Base-by-base conservation (phyloP, 768 basidiomycete species). In the Strobilomyces dryophilus region DNA sequence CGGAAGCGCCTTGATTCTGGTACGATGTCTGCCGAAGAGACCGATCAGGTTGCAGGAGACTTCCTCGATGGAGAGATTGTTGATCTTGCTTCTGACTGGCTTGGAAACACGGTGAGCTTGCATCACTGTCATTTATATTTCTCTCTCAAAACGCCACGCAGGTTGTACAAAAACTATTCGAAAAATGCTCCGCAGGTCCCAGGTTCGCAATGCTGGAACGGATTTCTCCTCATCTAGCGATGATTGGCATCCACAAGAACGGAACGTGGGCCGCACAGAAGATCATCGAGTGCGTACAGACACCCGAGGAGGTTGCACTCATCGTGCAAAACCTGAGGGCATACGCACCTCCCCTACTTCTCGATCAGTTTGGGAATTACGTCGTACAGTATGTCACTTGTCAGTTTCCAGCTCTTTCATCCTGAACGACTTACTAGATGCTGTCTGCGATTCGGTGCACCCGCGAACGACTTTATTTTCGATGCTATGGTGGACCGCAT, bases 241-340 rank as follows among this genome's bases (percentile, higher is more conserved):
- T 92, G 83, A 97, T 98, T 58, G 97, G 97, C 26, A 94, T 95
- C 51, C 97, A 99, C 78, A 98, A 98, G 77, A 98, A 99, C 60
- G 97, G 97, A 27, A 99, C 97, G 1, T 98, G 97, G 97, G 95
- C 95, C 3, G 95, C 95, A 4, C 97, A 99, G 72, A 98, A 98
- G 79, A 93, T 97, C 66, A 98, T 98, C 53, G 94, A 98, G 73
- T 95, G 93, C 56, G 90, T 94, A 41, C 82, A 85, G 52, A 85
- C 79, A 31, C 84, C 89, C 17, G 93, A 97, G 50, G 97, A 99
- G 68, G 80, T 94, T 50, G 78, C 77, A 7, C 71, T 95, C 37
- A 85, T 99, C 63, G 84, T 90, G 42, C 85, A 88, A 67, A 89
- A 95, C 66, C 72, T 99, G 54, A 77, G 90, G 54, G 85, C 97